These are phyloP conservation scores for Stachybotrys elegans DNA, from an alignment of 2,329 filamentous ascomycete species.

Conservation along the genomic window DNA sequence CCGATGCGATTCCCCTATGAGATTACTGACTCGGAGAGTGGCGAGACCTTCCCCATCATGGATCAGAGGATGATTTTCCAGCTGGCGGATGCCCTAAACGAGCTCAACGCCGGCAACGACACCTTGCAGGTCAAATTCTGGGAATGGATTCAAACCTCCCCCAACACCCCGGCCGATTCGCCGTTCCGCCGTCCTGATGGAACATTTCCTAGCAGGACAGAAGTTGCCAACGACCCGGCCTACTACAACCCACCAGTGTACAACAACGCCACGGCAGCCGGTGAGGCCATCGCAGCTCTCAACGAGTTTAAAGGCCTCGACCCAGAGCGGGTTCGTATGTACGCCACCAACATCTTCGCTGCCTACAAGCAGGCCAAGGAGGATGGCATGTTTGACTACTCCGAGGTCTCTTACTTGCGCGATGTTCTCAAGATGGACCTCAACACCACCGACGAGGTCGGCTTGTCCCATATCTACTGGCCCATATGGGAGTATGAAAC, in stretches of 20 bases:
- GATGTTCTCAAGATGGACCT: constrained; percentile 26
- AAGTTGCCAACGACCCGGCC: constrained; percentile 15
- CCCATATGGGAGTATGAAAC: constrained; percentile 25
- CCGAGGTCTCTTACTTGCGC: constrained; percentile 24
- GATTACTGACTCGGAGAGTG: constrained; percentile 32
- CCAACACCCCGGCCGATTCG: constrained; percentile 23
- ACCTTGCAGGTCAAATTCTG: constrained; percentile 33
- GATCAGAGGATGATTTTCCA: constrained; percentile 39
- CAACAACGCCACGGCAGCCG: constrained; percentile 17
- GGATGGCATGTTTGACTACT: constrained; percentile 21
- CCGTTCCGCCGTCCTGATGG: constrained; percentile 21
- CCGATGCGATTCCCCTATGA: constrained; percentile 38
- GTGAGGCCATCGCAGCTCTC: constrained; percentile 15
- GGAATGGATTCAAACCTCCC: constrained; percentile 31
- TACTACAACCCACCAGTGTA: constrained; percentile 14
- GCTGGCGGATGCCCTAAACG: constrained; percentile 33
- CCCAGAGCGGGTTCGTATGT: constrained; percentile 15
- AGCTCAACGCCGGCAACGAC: constrained; percentile 27
- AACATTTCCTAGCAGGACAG: constrained; percentile 16
- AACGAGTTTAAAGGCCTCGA: constrained; percentile 19
- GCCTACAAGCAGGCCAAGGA: constrained; percentile 24
- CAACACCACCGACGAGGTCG: constrained; percentile 31
- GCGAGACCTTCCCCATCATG: constrained; percentile 34
- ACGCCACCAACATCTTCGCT: constrained; percentile 21
- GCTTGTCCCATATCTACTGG: constrained; percentile 13